Evolutionary conservation across 1,284 basidiomycete species (phyloP), one percentile per base, ranked within the genome.

Genomic region (Trichosporon ovoides): DNA sequence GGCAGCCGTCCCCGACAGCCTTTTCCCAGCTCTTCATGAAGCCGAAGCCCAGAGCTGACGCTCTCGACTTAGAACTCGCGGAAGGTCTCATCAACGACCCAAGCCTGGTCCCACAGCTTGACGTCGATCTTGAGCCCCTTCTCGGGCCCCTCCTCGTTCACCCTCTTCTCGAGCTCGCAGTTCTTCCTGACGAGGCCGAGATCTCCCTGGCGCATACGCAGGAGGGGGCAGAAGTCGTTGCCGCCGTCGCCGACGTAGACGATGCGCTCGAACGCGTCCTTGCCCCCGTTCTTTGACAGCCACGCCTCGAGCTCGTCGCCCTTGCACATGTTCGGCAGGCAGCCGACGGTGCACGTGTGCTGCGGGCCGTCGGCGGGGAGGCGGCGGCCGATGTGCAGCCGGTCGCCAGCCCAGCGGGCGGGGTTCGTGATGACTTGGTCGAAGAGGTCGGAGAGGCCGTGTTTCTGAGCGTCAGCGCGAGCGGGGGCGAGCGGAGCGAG

Each of bases 261-360:
- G 63, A 97, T 81, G 54, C 88, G 85, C 62, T 95, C 88, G 70
- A 82, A 98, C 4, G 68, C 59, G 9, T 76, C 74, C 34, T 80
- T 78, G 14, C 83, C 81, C n/a, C 82, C 81, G 63, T 89, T 81
- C n/a, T 85, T 80, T 2, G 79, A 79, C 43, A 95, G 80, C 80
- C 89, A 97, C 0, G 85, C 85, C 4, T 87, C 84, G 31, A 98
- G 82, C 75, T 98, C 95, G 66, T 89, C 87, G 38, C 95, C 95
- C 82, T 98, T 98, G 82, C 95, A 98, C 93, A 98, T 97, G 80
- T 98, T 98, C 11, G 89, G 84, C 58, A 87, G 87, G 80, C 95
- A 98, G 14, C 95, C 95, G 55, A 97, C 82, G 53, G 80, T 81
- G 79, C 95, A 98, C 2, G 70, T 74, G 76, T 98, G 96, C 68